Evolutionary conservation across 108 stramenopile genomes (phyloP).

Genomic region (Nitzschia sp.): DNA sequence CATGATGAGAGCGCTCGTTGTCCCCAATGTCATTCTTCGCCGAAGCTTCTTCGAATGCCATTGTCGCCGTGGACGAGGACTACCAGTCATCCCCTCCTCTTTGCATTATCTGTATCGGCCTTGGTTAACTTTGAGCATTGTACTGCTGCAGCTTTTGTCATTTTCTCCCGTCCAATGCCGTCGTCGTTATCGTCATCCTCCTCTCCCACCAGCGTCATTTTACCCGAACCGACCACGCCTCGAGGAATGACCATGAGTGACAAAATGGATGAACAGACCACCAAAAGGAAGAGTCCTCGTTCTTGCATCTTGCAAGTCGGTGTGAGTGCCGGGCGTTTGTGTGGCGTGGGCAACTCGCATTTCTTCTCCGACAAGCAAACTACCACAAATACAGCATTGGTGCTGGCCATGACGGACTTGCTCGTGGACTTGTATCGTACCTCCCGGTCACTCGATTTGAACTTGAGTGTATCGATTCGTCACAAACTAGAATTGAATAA

Average conservation of each 20-base stretch:
- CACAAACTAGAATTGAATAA: slow-evolving; percentile 79
- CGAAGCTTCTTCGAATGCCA: too few relatives aligned
- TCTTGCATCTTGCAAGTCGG: slow-evolving; percentile 35
- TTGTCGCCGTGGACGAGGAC: too few relatives aligned
- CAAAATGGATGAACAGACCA: neutral
- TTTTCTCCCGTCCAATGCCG: neutral
- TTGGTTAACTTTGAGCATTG: too few relatives aligned
- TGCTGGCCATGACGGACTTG: slow-evolving; percentile 23
- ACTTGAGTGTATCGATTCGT: slow-evolving; percentile 40
- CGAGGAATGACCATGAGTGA: neutral
- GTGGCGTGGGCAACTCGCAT: slow-evolving; percentile 29
- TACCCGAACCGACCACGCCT: neutral
- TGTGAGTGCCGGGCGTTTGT: slow-evolving; percentile 31
- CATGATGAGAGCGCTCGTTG: too few relatives aligned
- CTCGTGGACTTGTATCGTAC: slow-evolving; percentile 16
- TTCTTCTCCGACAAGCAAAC: neutral
- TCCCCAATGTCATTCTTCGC: too few relatives aligned
- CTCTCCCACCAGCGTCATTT: neutral
- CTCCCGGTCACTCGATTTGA: slow-evolving; percentile 9
- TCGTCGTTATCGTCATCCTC: neutral
- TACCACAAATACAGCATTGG: slow-evolving; percentile 3
- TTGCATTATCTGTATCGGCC: too few relatives aligned
- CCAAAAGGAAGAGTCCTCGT: slow-evolving; percentile 22
- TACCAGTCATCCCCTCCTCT: too few relatives aligned
- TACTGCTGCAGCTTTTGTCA: too few relatives aligned